Evolutionary conservation across 306 rosid genomes (phyloP).

Genomic region (Cercis canadensis): DNA sequence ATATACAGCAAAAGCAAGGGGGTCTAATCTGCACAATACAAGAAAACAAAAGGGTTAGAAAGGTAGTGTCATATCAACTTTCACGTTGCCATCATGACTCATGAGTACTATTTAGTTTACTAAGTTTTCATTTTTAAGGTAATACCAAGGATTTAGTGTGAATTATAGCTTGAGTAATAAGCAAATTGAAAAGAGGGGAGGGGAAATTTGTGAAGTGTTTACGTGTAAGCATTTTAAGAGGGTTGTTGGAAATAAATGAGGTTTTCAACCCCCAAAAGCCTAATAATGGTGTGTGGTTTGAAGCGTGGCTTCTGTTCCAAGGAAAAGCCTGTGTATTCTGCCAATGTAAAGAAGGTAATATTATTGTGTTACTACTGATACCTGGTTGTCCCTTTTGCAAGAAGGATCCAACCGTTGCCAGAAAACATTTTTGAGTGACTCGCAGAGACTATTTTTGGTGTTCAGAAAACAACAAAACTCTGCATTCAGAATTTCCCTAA

Average conservation of each 20-base stretch:
- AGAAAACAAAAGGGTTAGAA: constrained; percentile 37
- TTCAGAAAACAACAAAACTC: too few species aligned
- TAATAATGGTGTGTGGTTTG: constrained; percentile 39
- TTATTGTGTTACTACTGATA: constrained; percentile 42
- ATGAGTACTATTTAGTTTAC: neutral
- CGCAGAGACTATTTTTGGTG: neutral
- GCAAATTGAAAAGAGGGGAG: neutral
- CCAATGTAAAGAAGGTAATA: constrained; percentile 41
- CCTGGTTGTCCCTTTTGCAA: constrained; percentile 42
- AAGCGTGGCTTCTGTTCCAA: constrained; percentile 53
- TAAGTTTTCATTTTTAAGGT: neutral
- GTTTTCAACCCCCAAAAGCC: constrained; percentile 37
- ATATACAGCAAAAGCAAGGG: constrained; percentile 7
- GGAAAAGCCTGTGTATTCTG: constrained; percentile 43
- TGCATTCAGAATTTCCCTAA: constrained; percentile 30
- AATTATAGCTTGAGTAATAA: too few species aligned
- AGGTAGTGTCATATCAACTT: constrained; percentile 46
- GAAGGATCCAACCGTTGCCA: constrained; percentile 45
- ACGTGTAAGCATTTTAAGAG: constrained; percentile 24
- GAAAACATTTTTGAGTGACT: constrained; percentile 34
- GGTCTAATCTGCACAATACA: constrained; percentile 45
- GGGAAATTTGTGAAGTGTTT: neutral
- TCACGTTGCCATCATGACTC: constrained; percentile 29
- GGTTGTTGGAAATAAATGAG: constrained; percentile 53
- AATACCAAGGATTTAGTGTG: neutral